A percentile compares a stretch with the other conserved stretches of the same genome.
These are phyloP conservation scores for Fraxinus floribunda DNA, from an alignment of 305 asterid species.

Conservation along the genomic window DNA sequence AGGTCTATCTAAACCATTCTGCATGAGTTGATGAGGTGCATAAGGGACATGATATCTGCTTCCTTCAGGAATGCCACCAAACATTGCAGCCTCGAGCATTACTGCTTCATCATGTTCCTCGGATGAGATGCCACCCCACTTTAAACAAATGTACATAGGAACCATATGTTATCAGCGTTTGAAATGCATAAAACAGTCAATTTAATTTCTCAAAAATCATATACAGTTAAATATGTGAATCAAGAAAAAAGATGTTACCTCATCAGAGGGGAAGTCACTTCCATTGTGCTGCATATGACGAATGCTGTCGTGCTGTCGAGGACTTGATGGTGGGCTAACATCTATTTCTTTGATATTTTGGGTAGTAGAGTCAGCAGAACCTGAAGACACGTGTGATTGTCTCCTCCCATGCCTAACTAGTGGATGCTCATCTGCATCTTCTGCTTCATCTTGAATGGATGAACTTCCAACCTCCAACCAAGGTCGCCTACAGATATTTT, in stretches of 20 bases:
- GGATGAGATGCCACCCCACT: conserved; percentile 99
- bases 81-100: conserved; percentile 98
- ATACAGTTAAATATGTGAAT: conserved; percentile 4
- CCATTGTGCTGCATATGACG: conserved; percentile 39
- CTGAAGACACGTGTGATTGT: conserved; percentile 39
- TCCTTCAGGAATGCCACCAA: conserved; percentile 92
- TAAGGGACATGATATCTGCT: conserved; percentile 59
- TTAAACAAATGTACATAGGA: conserved; percentile 30
- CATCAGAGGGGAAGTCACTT: conserved; percentile 65
- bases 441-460: conserved; percentile 65
- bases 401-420: conserved; percentile 80
- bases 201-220: neutral
- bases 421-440: conserved; percentile 71
- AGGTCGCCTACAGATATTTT: conserved; percentile 43
- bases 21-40: conserved; percentile 61
- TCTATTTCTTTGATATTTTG: conserved; percentile 50
- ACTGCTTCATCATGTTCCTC: conserved; percentile 96
- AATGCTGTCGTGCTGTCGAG: conserved; percentile 37
- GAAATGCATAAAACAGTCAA: neutral
- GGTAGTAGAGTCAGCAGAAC: conserved; percentile 35
- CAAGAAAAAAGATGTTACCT: conserved; percentile 40
- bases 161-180: neutral
- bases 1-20: conserved; percentile 54
- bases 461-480: conserved; percentile 69
- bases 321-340: conserved; percentile 64